These are phyloP conservation scores for Fusarium sp. DNA, from an alignment of 2,329 filamentous ascomycete species.

Conservation along the genomic window DNA sequence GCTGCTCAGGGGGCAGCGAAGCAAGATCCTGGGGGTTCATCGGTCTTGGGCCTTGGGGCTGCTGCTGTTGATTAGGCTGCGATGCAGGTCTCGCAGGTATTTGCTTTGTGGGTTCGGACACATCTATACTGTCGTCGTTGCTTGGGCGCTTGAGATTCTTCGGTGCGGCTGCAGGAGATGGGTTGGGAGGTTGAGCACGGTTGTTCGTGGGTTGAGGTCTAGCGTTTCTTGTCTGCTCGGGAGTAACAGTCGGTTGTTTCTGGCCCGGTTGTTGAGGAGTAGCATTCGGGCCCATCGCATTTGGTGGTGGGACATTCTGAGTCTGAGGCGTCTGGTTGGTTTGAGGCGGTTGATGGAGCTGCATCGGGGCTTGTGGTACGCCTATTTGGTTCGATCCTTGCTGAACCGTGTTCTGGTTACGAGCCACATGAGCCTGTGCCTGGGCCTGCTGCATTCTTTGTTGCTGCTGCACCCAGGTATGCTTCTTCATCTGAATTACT, in stretches of 20 bases:
- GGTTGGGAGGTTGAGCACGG: constrained; percentile 52
- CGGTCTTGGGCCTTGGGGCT: constrained; percentile 34
- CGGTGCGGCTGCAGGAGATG: constrained; percentile 53
- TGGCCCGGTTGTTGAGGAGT: constrained; percentile 47
- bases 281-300: constrained; percentile 59
- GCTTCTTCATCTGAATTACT: constrained; percentile 51
- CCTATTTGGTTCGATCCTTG: constrained; percentile 55
- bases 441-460: constrained; percentile 52
- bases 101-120: constrained; percentile 37
- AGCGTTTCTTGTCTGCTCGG: constrained; percentile 43
- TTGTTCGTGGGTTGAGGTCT: constrained; percentile 48
- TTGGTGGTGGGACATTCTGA: constrained; percentile 52
- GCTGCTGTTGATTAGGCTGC: constrained; percentile 42
- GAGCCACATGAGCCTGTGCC: constrained; percentile 51
- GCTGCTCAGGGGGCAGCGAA: constrained; percentile 58
- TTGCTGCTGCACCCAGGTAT: constrained; percentile 50
- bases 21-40: constrained; percentile 53
- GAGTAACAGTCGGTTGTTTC: constrained; percentile 47
- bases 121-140: constrained; percentile 58
- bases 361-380: constrained; percentile 63
- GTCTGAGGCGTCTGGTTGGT: constrained; percentile 53
- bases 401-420: constrained; percentile 47
- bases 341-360: constrained; percentile 65
- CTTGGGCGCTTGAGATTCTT: constrained; percentile 65
- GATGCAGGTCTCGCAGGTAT: constrained; percentile 39